Conservation (phyloP, 192 early-diverging fungal genomes). For the Chytriomyces hyalinus region DNA sequence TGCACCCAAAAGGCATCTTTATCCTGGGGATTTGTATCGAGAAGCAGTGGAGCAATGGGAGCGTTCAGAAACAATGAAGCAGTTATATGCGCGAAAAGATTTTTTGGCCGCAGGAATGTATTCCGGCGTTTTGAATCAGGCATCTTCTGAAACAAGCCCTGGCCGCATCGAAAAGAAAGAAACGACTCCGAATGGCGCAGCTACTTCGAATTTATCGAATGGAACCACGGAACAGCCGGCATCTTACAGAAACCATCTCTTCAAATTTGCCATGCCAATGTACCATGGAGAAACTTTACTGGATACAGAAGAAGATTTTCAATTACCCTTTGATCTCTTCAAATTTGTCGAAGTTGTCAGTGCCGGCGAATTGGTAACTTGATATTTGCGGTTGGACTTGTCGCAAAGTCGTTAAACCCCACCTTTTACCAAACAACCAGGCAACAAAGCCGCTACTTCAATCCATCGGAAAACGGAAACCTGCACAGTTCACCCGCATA, state of each 20-base stretch:
- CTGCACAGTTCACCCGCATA: constrained; percentile 60
- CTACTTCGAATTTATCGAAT: neutral
- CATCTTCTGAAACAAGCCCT: neutral
- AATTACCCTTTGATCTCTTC: constrained; percentile 68
- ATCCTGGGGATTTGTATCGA: constrained; percentile 26
- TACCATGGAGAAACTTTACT: constrained; percentile 66
- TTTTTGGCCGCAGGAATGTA: constrained; percentile 62
- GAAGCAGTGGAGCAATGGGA: constrained; percentile 41
- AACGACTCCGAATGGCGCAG: neutral
- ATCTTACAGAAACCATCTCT: constrained; percentile 29
- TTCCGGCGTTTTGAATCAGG: constrained; percentile 44
- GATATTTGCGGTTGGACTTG: too few relatives aligned
- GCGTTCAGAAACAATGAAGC: constrained; percentile 24
- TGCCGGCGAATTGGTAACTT: constrained; percentile 44
- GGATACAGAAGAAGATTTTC: constrained; percentile 63
- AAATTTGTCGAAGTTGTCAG: constrained; percentile 33
- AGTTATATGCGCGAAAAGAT: constrained; percentile 53
- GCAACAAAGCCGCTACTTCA: neutral
- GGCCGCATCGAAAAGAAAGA: neutral
- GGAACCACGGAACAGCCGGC: neutral
- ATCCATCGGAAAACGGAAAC: constrained; percentile 33
- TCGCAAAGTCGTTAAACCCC: too few relatives aligned
- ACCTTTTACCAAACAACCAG: neutral
- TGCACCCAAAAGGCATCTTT: neutral
- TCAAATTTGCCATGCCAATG: constrained; percentile 65